Percentiles rank a stretch among this genome's conserved stretches.
phyloP scores from a whole-genome alignment of 495 filamentous ascomycete genomes.

The Aspergillus olivimuriae region DNA sequence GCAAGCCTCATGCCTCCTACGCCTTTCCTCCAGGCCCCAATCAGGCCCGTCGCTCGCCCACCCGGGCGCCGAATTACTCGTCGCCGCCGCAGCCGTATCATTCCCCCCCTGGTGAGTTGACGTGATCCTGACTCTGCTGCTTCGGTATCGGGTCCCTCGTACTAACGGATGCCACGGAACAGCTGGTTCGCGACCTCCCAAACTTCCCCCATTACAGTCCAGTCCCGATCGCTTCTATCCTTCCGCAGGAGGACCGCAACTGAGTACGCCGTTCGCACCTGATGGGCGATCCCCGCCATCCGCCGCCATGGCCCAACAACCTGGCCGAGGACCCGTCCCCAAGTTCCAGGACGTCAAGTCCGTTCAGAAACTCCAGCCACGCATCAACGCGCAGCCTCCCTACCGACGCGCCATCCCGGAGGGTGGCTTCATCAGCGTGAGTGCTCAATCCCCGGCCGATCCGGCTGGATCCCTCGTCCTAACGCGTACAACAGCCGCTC shows the following conservation, averaged over 20 bases:
- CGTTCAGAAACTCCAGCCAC: slow-evolving; percentile 69
- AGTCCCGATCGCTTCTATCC: slow-evolving; percentile 63
- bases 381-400: slow-evolving; percentile 77
- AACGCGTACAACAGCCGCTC: slow-evolving; percentile 59
- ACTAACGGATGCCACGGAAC: slow-evolving; percentile 12
- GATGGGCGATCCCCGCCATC: slow-evolving; percentile 69
- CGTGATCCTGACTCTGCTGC: not conserved
- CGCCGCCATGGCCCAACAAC: slow-evolving; percentile 34
- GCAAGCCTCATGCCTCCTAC: slow-evolving; percentile 47
- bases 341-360: slow-evolving; percentile 75
- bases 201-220: slow-evolving; percentile 66
- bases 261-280: slow-evolving; percentile 64
- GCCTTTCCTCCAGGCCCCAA: slow-evolving; percentile 33
- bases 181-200: slow-evolving; percentile 33
- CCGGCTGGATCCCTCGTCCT: slow-evolving; percentile 3
- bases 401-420: slow-evolving; percentile 94
- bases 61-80: slow-evolving; percentile 48
- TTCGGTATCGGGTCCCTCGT: not conserved
- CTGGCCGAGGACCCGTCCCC: slow-evolving; percentile 70
- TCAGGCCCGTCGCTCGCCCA: slow-evolving; percentile 52
- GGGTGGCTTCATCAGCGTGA: slow-evolving; percentile 96
- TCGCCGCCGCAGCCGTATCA: slow-evolving; percentile 62
- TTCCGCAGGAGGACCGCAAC: slow-evolving; percentile 57
- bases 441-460: too few relatives aligned
- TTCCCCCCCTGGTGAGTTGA: slow-evolving; percentile 53